Base-by-base conservation (phyloP, 208 protist species). In the Blastocrithidia nonstop region DNA sequence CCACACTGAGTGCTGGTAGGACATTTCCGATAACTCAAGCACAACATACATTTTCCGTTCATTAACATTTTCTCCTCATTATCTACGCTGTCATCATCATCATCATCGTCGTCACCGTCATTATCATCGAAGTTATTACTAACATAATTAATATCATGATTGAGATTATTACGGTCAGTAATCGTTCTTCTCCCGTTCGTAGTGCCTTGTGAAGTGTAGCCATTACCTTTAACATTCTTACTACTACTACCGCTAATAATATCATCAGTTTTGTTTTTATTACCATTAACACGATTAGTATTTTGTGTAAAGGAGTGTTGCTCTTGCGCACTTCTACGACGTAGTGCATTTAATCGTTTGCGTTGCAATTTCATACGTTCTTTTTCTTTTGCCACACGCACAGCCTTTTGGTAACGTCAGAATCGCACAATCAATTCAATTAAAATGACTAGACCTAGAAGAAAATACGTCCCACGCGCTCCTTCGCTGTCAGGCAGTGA, bases 31-130 rank as follows among this genome's bases (percentile, higher is more conserved):
- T 72, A 61, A 35, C 75, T 60, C 6, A 92, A 59, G 52, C 83
- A 92, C 65, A 92, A 40, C 76, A 86, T 87, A 62, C 83, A 92
- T 55, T 78, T 81, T 4, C 77, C 83, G 4, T 52, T 50, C n/a
- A n/a, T n/a, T n/a, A n/a, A n/a, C n/a, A n/a, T n/a, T n/a, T n/a
- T n/a, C n/a, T n/a, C n/a, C n/a, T n/a, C n/a, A n/a, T n/a, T n/a
- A n/a, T n/a, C n/a, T 2, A 42, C 54, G 13, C 41, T 51, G 22
- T 52, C 29, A 39, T 75, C 64, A 33, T 73, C 57, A 6, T 82
- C 74, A 4, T 66, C 67, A 29, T 77, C 62, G 6, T 82, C 74
- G 4, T 66, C 67, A 29, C 74, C 62, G 46, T 68, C 80, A 20
- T 17, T 43, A 4, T 36, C 11, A 46, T 15, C 3, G 54, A 39